Conservation (phyloP, 495 filamentous ascomycete genomes). For the Oleoguttula mirabilis region DNA sequence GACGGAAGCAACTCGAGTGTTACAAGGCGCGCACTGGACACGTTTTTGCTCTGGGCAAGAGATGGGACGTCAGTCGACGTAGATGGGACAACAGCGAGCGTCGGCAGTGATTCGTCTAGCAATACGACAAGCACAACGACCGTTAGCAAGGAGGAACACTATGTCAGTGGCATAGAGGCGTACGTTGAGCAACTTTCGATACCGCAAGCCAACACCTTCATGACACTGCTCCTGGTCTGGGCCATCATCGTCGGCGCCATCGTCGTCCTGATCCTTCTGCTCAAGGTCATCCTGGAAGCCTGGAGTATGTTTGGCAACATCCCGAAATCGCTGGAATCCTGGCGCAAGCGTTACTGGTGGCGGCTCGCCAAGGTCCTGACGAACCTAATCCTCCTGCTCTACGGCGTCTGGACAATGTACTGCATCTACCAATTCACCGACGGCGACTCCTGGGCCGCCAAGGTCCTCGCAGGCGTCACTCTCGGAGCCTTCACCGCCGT, state of each 20-base stretch:
- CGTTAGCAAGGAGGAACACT: conserved; percentile 34
- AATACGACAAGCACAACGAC: conserved; percentile 18
- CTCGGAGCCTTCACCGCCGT: conserved; percentile 67
- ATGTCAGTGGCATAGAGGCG: conserved; percentile 57
- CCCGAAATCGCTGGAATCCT: conserved; percentile 64
- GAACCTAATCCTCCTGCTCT: conserved; percentile 80
- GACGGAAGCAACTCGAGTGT: conserved; percentile 27
- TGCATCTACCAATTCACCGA: conserved; percentile 90
- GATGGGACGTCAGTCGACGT: conserved; percentile 40
- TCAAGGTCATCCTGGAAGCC: conserved; percentile 83
- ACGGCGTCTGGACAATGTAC: conserved; percentile 91
- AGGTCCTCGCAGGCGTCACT: conserved; percentile 70
- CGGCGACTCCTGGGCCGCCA: conserved; percentile 94
- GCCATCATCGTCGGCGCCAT: conserved; percentile 77
- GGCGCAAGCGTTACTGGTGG: conserved; percentile 95
- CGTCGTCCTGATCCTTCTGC: conserved; percentile 70
- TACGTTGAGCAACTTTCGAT: conserved; percentile 69
- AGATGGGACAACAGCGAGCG: conserved; percentile 32
- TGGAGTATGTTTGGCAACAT: conserved; percentile 88
- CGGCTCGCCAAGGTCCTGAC: conserved; percentile 78
- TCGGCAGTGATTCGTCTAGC: conserved; percentile 12
- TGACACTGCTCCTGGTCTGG: conserved; percentile 85
- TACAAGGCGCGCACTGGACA: conserved; percentile 44
- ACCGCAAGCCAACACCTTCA: conserved; percentile 84
- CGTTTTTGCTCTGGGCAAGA: conserved; percentile 37